Percentiles rank a stretch among this genome's conserved stretches.
Conservation (phyloP, 129 eudicot species). For the Pseudognaphalium luteoalbum region DNA sequence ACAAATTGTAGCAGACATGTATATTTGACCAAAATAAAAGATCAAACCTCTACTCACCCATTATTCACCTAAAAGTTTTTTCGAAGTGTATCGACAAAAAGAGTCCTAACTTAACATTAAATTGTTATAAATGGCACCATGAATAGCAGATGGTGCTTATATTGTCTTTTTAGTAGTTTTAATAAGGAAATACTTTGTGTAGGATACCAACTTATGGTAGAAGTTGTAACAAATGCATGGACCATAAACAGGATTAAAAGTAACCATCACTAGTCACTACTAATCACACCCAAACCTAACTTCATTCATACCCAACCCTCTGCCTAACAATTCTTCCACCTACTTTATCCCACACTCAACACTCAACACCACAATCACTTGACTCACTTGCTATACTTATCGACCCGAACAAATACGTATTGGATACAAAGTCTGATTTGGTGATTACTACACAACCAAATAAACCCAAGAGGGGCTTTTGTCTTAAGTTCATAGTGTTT, state of each 20-base stretch:
- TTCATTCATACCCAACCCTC: conserved; percentile 41
- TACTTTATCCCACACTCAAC: conserved; percentile 17
- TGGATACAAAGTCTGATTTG: not conserved
- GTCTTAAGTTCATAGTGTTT: not conserved
- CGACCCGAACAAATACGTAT: not conserved
- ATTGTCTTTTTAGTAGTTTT: conserved; percentile 7
- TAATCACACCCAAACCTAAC: conserved; percentile 39
- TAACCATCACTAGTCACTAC: conserved; percentile 26
- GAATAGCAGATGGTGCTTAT: conserved; percentile 12
- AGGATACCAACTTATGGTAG: conserved; percentile 15
- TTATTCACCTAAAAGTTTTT: not conserved
- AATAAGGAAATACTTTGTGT: conserved; percentile 9
- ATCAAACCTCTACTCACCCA: not conserved
- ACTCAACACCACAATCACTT: conserved; percentile 1
- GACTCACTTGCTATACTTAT: not conserved
- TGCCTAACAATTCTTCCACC: conserved; percentile 31
- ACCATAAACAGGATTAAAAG: conserved; percentile 41
- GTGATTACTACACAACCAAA: not conserved
- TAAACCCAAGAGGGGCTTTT: not conserved
- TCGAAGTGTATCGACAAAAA: not conserved
- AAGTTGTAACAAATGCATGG: conserved; percentile 30
- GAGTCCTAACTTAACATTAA: conserved; percentile 22
- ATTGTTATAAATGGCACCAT: conserved; percentile 26
- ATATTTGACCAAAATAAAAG: too few relatives aligned
- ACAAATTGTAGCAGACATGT: too few relatives aligned